Percentiles rank a stretch among this genome's conserved stretches.
phyloP scores from a whole-genome alignment of 2,329 filamentous ascomycete genomes.

The Trichoderma atrobrunneum region DNA sequence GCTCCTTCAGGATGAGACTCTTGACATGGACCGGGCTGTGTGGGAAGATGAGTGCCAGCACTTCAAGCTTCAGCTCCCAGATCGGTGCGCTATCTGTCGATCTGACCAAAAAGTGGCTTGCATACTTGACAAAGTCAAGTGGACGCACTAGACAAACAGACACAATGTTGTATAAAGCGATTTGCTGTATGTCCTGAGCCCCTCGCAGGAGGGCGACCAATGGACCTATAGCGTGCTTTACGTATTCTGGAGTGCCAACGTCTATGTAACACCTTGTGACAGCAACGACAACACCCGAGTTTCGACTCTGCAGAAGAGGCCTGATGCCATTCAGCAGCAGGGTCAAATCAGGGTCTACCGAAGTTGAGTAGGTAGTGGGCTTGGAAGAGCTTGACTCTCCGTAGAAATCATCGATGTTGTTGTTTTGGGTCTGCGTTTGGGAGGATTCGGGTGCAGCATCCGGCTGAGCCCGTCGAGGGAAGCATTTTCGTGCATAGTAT shows the following conservation, averaged over 20 bases:
- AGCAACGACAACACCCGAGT: slow-evolving; percentile 86
- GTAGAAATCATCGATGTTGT: slow-evolving; percentile 70
- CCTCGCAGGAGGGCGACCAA: slow-evolving; percentile 81
- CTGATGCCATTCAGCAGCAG: slow-evolving; percentile 76
- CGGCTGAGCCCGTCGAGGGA: slow-evolving; percentile 66
- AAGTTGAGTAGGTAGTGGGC: slow-evolving; percentile 42
- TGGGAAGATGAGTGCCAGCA: slow-evolving; percentile 87
- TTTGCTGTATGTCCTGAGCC: slow-evolving; percentile 81
- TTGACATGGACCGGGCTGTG: slow-evolving; percentile 73
- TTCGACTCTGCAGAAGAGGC: slow-evolving; percentile 86
- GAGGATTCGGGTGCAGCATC: slow-evolving; percentile 39
- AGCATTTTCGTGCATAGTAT: slow-evolving; percentile 81
- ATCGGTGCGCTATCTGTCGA: slow-evolving; percentile 75
- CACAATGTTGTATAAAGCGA: slow-evolving; percentile 91
- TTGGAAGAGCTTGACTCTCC: slow-evolving; percentile 56
- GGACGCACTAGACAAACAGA: slow-evolving; percentile 80
- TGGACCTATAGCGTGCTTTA: slow-evolving; percentile 74
- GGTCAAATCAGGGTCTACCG: slow-evolving; percentile 78
- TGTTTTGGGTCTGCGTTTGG: background rate
- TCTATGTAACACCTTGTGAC: slow-evolving; percentile 83
- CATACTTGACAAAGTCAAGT: slow-evolving; percentile 79
- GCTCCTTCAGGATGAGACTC: slow-evolving; percentile 82
- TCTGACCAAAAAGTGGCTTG: slow-evolving; percentile 84
- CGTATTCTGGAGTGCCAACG: slow-evolving; percentile 74
- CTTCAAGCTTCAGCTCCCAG: slow-evolving; percentile 88